Evolutionary conservation across 2,329 filamentous ascomycete species (phyloP), one percentile per base, ranked within the genome.

Genomic region (Fusarium sororula): DNA sequence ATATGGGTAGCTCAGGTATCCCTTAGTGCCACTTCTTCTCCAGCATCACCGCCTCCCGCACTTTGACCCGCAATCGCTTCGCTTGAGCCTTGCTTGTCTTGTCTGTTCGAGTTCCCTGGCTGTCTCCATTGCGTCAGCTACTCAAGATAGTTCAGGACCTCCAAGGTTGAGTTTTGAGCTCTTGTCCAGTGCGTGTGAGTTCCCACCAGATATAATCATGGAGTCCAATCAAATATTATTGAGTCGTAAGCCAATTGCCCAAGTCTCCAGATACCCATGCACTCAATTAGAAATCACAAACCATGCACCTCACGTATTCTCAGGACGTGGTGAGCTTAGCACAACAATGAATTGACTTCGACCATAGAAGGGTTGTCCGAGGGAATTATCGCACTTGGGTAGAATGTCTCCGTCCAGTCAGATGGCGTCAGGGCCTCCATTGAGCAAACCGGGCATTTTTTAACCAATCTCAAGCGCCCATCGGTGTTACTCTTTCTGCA

Each of bases 111-210:
- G 54, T 61, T 72, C 55, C 64, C 37, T 65, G 57, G 59, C 60
- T 63, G 59, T 60, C 57, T 66, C 70, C 64, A 75, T 75, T 76
- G 73, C 71, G 71, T 75, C 73, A 75, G 73, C 61, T 70, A 63
- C 68, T 45, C 32, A 66, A 56, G 47, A 63, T 44, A 32, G 50
- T 56, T 59, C 38, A 69, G 24, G 32, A 44, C 65, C 20, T 54
- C 26, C 35, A 64, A 30, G 39, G 53, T 70, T 38, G 60, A 72
- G 20, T 8, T 41, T 18, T 20, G 50, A 28, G 51, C 51, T 62
- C 61, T 63, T 51, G 57, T 72, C 39, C 55, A 67, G 37, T 26
- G 30, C 44, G 38, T 59, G 44, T 50, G 38, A 53, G 53, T 56
- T 48, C 32, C 28, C n/a, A 42, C 39, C 41, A 41, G 37, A 32